Evolutionary conservation across 1,284 basidiomycete species (phyloP), one percentile per base, ranked within the genome.

Genomic region (Meripilus lineatus): DNA sequence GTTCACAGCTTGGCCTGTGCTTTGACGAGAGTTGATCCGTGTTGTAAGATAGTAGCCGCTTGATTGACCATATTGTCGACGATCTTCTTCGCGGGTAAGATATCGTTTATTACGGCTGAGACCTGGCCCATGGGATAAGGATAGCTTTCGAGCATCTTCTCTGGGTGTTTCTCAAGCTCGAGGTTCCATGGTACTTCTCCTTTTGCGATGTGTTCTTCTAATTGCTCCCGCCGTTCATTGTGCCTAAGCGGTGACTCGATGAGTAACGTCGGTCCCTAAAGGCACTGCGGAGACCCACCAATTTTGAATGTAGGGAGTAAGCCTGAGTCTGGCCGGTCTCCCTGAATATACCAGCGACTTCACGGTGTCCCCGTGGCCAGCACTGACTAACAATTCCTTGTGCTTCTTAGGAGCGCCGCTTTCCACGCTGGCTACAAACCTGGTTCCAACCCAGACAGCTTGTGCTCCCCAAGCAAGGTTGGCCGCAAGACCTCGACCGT

Each of bases 281-380:
- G 28, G 36, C 32, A 39, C 24, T 26, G 22, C 22, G 36, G 18
- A 7, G 13, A 45, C 59, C 26, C 43, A 61, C 58, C 59, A 64
- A 45, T 61, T 58, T 33, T 50, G 78, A 50, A 91, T 74, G 60
- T 90, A 93, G 13, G 84, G 79, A 4, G 86, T 90, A 59, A 79
- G 79, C 54, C 80, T 69, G 21, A 93, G 86, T 38, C 89, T 80
- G 50, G 94, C 68, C 10, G 92, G 93, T 26, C 92, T 80, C 20
- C 92, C 92, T 39, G 84, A 85, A 67, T 81, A 92, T 55, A 93
- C 92, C 34, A 90, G 58, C 5, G 90, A 91, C 8, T 79, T 79
- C 34, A 81, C 68, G 11, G 79, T 79, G 58, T 86, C 87, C 40
- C 81, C 84, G 53, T 74, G 79, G 14, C 79, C 69, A 23, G 83